Evolutionary conservation across 2,329 filamentous ascomycete species (phyloP), one percentile per base, ranked within the genome.

Genomic region (Beauveria sp.): DNA sequence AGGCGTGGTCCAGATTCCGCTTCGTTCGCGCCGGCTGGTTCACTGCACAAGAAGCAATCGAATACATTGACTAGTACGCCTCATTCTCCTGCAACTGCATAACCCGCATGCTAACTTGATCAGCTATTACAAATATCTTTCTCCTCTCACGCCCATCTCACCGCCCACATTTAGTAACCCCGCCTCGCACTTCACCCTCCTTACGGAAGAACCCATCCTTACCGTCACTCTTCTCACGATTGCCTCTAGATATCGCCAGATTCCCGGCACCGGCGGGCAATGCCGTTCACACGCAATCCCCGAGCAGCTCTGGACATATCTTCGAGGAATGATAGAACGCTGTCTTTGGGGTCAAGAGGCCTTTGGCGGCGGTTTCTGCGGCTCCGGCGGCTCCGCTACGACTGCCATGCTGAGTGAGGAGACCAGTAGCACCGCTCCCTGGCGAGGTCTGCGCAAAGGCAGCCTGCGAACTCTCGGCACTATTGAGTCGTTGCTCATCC

Each of bases 1-100:
- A 86, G 69, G 89, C 91, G n/a, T 99, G 95, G 95, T 86, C 88
- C 2, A 83, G 91, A 65, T 93, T 97, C 72, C 88, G 93, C 49
- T 98, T 98, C 71, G 93, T 98, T n/a, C 87, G 92, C 60, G 92
- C 92, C 9, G 95, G 95, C 10, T 98, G 93, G 93, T 95, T 99
- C 73, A 96, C 92, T 0, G 90, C 93, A 0, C 87, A 90, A 66
- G 95, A 99, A 75, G 93, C 91, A 24, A 93, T 98, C 73, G 87
- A 88, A 49, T 98, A 98, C 70, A 90, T 99, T 65, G 88, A 93
- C 72, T 98, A 98, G 88, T 90, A 81, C 69, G 85, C 76, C 42
- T 20, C 18, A 9, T 24, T 31, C 20, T 31, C 26, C 2, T 38
- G 34, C 34, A 16, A 16, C 24, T 50, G 57, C 57, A 43, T 16